phyloP scores from a whole-genome alignment of 2,329 filamentous ascomycete species.

The Neophaeococcomyces mojaviensis region DNA sequence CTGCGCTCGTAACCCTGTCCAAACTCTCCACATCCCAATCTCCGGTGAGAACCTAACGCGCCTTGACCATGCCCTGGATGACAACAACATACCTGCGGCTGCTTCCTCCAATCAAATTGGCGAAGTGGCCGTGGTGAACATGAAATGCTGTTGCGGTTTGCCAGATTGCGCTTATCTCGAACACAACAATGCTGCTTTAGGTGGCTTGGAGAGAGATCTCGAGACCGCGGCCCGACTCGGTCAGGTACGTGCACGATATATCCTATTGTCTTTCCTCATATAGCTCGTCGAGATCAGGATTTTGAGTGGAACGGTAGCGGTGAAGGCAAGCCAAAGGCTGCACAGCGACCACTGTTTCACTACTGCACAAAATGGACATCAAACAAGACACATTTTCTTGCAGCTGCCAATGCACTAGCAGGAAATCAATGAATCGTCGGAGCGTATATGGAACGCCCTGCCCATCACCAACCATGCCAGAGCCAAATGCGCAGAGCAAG shows the following conservation, averaged over 20 bases:
- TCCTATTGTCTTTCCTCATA: not conserved
- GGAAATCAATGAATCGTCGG: constrained; percentile 1
- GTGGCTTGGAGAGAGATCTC: constrained; percentile 79
- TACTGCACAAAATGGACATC: not conserved
- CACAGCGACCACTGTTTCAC: not conserved
- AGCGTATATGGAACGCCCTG: constrained; percentile 3
- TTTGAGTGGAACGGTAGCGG: too few relatives aligned
- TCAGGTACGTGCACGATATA: constrained; percentile 60
- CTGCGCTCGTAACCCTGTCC: constrained; percentile 16
- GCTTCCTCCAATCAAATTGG: constrained; percentile 12
- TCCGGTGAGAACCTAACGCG: constrained; percentile 13
- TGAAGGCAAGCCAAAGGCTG: not conserved
- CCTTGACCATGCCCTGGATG: constrained; percentile 19
- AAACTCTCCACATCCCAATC: constrained; percentile 13
- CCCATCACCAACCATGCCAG: not conserved
- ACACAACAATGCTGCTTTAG: constrained; percentile 70
- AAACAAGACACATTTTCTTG: not conserved
- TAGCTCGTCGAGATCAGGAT: too few relatives aligned
- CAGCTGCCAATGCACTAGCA: not conserved
- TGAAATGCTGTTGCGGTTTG: constrained; percentile 75
- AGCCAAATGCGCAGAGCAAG: not conserved
- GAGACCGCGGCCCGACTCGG: constrained; percentile 78
- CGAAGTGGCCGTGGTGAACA: constrained; percentile 12
- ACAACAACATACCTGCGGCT: constrained; percentile 16
- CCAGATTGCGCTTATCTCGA: constrained; percentile 70